Evolutionary conservation across 345 rosid species (phyloP).

Genomic region (rapeseed (Brassica napus)): DNA sequence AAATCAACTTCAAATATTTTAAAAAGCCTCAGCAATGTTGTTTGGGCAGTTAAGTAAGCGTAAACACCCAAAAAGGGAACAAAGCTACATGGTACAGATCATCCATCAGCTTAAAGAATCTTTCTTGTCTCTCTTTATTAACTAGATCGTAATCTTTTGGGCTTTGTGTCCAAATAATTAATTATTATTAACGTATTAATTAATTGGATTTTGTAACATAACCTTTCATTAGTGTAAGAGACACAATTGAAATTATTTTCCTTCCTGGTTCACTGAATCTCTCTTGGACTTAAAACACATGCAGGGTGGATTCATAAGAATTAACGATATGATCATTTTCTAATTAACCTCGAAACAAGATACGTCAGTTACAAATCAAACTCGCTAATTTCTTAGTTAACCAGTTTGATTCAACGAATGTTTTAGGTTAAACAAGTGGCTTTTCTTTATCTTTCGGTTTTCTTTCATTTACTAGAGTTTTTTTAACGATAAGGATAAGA

Average conservation of each 20-base stretch:
- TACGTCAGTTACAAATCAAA: slow-evolving; percentile 30
- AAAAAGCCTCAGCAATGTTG: slow-evolving; percentile 6
- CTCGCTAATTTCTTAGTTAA: slow-evolving; percentile 21
- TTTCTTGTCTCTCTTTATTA: slow-evolving; percentile 39
- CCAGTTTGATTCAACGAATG: slow-evolving; percentile 33
- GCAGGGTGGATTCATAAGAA: slow-evolving; percentile 34
- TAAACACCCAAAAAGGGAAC: slow-evolving; percentile 35
- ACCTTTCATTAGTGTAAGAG: slow-evolving; percentile 44
- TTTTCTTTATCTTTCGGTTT: neutral
- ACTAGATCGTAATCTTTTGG: slow-evolving; percentile 46
- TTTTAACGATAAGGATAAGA: slow-evolving; percentile 15
- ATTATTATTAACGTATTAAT: slow-evolving; percentile 18
- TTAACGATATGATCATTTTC: slow-evolving; percentile 7
- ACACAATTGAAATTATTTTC: slow-evolving; percentile 26
- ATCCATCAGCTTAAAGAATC: slow-evolving; percentile 37
- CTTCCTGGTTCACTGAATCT: slow-evolving; percentile 41
- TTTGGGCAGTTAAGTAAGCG: slow-evolving; percentile 32
- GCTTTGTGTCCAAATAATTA: slow-evolving; percentile 36
- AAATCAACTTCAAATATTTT: neutral
- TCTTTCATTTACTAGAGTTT: neutral
- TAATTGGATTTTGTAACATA: slow-evolving; percentile 25
- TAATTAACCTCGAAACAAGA: slow-evolving; percentile 35
- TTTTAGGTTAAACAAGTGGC: slow-evolving; percentile 28
- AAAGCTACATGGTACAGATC: slow-evolving; percentile 46
- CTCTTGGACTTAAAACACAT: slow-evolving; percentile 33